Base-by-base conservation (phyloP, 441 rosid genomes). In the Pelargonium cotyledonis region DNA sequence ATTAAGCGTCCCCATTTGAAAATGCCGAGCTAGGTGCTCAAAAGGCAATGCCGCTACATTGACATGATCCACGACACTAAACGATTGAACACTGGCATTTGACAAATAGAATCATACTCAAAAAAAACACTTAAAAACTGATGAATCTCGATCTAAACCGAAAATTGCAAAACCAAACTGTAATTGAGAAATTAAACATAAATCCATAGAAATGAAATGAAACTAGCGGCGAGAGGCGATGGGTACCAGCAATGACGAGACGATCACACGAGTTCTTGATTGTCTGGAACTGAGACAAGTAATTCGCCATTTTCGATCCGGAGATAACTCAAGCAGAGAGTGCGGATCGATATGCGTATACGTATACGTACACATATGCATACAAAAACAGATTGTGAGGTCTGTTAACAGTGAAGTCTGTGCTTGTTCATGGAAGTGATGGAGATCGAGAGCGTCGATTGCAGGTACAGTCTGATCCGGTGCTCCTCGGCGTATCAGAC, bases 271-370 rank as follows among this genome's bases (percentile, higher is more conserved):
- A 78, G 75, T 72, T 80, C 82, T 85, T 92, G 86, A 92, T 88
- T 46, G 95, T 71, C 75, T 90, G 98, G 77, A 95, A 95, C 81
- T 92, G 99, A 82, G 95, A 89, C 43, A 95, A 75, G 77, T 79
- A 85, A 79, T 86, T 92, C 51, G 97, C 96, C 99, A 92, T 88
- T 72, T 69, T 73, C 81, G 89, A 86, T 84, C 87, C 79, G 80
- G 46, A 61, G 65, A 67, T 67, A 55, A 69, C 63, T 60, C 14
- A 18, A 4, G 55, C 31, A 74, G 41, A 40, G 1, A 40, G 44
- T 40, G 9, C 44, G 9, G 72, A 77, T 81, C 80, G 79, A 3
- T 55, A 21, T 18, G 66, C 69, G 49, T 44, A 8, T 11, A 18
- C 61, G n/a, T 16, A 55, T 55, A 55, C 62, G 18, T 18, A 18